phyloP scores from a whole-genome alignment of 495 filamentous ascomycete genomes.

The Lasiosphaeria miniovina region DNA sequence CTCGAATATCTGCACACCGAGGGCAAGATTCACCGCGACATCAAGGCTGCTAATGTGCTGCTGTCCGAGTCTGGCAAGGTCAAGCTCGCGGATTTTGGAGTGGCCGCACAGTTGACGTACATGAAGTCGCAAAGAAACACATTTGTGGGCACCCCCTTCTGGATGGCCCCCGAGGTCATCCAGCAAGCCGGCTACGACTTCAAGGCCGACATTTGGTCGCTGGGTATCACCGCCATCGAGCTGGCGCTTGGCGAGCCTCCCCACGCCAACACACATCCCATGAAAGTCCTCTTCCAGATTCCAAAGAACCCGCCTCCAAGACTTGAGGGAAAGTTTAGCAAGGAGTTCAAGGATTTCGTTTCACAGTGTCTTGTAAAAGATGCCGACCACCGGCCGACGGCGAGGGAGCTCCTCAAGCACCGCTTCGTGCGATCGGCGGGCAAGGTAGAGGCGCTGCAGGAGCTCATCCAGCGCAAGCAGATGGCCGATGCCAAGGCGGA shows the following conservation, averaged over 20 bases:
- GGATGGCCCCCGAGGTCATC: constrained; percentile 99
- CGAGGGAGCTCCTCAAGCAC: constrained; percentile 86
- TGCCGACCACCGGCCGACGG: constrained; percentile 75
- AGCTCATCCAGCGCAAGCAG: constrained; percentile 81
- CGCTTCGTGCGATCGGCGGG: constrained; percentile 83
- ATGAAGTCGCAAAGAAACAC: constrained; percentile 98
- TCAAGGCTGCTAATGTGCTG: constrained; percentile 93
- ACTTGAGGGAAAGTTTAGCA: constrained; percentile 84
- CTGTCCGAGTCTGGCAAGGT: constrained; percentile 86
- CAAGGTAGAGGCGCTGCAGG: constrained; percentile 77
- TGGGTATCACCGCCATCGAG: constrained; percentile 95
- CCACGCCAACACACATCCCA: constrained; percentile 85
- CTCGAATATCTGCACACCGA: constrained; percentile 91
- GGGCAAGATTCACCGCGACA: constrained; percentile 95
- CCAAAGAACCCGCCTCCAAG: constrained; percentile 85
- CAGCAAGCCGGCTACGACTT: constrained; percentile 95
- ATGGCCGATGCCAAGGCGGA: constrained; percentile 68
- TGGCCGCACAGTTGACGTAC: constrained; percentile 93
- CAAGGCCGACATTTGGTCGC: constrained; percentile 96
- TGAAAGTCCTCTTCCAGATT: constrained; percentile 98
- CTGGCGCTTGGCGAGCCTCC: constrained; percentile 91
- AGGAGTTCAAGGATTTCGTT: constrained; percentile 91
- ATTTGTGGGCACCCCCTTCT: constrained; percentile 98
- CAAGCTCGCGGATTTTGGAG: constrained; percentile 96
- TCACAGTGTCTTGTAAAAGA: constrained; percentile 87